Base-by-base conservation (phyloP, 176 grass and related monocot genomes). In the Pontederia paniculata region DNA sequence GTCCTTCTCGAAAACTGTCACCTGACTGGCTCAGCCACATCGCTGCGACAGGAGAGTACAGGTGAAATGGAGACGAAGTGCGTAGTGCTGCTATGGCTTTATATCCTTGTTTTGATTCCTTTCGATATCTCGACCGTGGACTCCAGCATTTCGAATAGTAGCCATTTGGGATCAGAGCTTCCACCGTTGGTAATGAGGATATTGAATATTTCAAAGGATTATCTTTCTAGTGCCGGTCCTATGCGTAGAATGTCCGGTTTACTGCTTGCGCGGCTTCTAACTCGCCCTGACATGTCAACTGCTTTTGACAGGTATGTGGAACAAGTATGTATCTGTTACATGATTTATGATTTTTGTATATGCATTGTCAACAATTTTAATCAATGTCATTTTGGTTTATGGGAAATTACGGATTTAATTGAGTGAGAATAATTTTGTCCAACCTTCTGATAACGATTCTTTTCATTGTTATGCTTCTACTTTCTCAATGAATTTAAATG, bases 1-100 rank as follows among this genome's bases (percentile, higher is more conserved):
- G 83, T 75, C 68, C 80, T 97, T 28, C 75, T 97, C 51, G 85
- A 84, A 68, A 81, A 76, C 60, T 90, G 86, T 45, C 86, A 97
- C 65, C 66, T 62, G 66, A 83, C 78, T 18, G 72, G 64, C 15
- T 71, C 82, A 1, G 55, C 16, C 0, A 84, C 83, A 14, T 69
- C 86, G 57, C 74, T 87, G 71, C 75, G 86, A 69, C 77, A 90
- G 52, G 86, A 97, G 73, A 97, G 93, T 65, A 97, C 93, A 55
- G 86, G 93, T 62, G 93, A 97, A 80, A 97, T 90, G 86, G 86
- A 97, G 80, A 80, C 93, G 9, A 88, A 84, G 74, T 97, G 86
- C 60, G 69, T 97, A 17, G 74, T 90, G 71, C 77, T 97, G 23
- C 81, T 97, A n/a, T 97, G 93, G 93, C 80, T 97, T 75, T 90